Evolutionary conservation across 352 stramenopile genomes (phyloP).

Genomic region (Phytopythium montanum): DNA sequence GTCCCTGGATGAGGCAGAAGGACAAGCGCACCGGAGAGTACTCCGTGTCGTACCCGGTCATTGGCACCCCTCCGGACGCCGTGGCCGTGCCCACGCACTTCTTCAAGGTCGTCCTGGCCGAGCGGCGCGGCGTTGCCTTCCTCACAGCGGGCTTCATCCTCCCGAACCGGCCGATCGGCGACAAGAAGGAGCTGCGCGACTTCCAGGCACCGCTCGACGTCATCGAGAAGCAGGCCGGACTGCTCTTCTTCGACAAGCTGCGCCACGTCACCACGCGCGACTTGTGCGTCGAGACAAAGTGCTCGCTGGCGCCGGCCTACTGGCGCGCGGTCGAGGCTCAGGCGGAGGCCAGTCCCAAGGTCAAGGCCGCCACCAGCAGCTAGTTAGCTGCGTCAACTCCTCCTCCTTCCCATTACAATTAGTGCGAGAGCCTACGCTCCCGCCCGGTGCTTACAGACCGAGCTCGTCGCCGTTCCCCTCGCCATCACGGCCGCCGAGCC

Average conservation of each 20-base stretch:
- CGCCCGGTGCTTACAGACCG: neutral
- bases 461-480: neutral
- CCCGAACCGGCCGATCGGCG: conserved; percentile 84
- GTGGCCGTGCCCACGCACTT: conserved; percentile 95
- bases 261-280: conserved; percentile 39
- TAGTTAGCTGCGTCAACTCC: conserved; percentile 11
- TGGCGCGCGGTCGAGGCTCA: conserved; percentile 22
- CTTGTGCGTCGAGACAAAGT: conserved; percentile 69
- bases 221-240: conserved; percentile 90
- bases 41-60: conserved; percentile 63
- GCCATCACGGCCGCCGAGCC: neutral
- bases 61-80: conserved; percentile 85
- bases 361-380: conserved; percentile 9
- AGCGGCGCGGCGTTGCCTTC: conserved; percentile 44
- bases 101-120: conserved; percentile 93
- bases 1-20: conserved; percentile 31
- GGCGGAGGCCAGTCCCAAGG: neutral
- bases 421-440: neutral
- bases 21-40: conserved; percentile 64
- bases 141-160: conserved; percentile 93
- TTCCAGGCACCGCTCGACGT: conserved; percentile 90
- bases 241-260: conserved; percentile 93
- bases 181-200: conserved; percentile 71
- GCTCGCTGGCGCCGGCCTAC: conserved; percentile 46
- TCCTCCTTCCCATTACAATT: conserved; percentile 6